Base-by-base conservation (phyloP, 441 rosid genomes). In the Hura crepitans region DNA sequence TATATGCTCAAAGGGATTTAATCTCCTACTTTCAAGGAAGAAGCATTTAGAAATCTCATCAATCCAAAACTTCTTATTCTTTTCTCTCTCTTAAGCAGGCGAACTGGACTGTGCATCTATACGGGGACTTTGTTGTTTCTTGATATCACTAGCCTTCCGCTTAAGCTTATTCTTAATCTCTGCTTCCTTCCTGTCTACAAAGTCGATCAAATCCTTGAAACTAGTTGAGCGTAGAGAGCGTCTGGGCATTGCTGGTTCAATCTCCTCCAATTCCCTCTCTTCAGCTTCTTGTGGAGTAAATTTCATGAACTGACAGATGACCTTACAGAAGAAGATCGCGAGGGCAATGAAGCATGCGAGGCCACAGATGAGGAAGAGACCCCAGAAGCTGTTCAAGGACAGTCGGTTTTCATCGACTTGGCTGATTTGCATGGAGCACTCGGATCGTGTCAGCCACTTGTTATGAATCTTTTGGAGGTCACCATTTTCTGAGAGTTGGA, bases 401-500 rank as follows among this genome's bases (percentile, higher is more conserved):
- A 92, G 90, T 12, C 85, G 85, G 75, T 61, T 78, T 0, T 77
- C 79, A 2, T 87, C 87, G 13, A 50, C 72, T 68, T 74, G 27
- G 27, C 62, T 47, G 33, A 78, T 74, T 60, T 80, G 81, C 80
- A 76, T 67, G 1, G 89, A 17, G 82, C 99, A 92, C 62, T 75
- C 80, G 6, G 22, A 55, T 45, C 56, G 72, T 5, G 80, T 74
- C 65, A 94, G 85, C 99, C 99, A 94, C 77, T 92, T 94, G 72
- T 92, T 68, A 25, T 85, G 89, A 75, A 90, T 82, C 72, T 72
- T 86, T 66, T 90, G 90, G 27, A 92, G 99, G 39, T 90, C 94
- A 12, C 97, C 99, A 25, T 82, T 87, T 75, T 94, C 99, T 0
- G 97, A 90, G 2, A 94, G 96, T 46, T 84, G 91, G 64, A 94